Evolutionary conservation across 805 yeast species (phyloP).

Genomic region (Lipomyces yamadae): DNA sequence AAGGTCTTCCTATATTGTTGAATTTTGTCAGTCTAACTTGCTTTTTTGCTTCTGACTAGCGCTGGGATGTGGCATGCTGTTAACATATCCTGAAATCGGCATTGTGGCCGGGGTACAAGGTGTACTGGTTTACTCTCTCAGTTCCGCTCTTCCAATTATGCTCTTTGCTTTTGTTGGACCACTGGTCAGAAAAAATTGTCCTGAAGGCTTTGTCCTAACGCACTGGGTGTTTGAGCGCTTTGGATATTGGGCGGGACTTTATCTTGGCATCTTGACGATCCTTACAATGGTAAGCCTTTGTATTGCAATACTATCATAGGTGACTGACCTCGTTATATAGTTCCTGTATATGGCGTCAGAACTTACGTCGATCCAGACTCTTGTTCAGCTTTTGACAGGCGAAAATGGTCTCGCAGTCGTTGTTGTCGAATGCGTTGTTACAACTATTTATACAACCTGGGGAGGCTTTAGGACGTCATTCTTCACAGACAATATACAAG

Average conservation of each 20-base stretch:
- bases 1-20: neutral
- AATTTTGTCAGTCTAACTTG: slow-evolving; percentile 12
- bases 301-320: neutral
- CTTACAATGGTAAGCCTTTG: slow-evolving; percentile 61
- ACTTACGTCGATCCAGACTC: slow-evolving; percentile 76
- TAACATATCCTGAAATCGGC: slow-evolving; percentile 86
- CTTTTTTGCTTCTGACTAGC: slow-evolving; percentile 51
- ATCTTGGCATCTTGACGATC: slow-evolving; percentile 79
- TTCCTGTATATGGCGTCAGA: slow-evolving; percentile 88
- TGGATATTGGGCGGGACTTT: slow-evolving; percentile 73
- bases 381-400: slow-evolving; percentile 77
- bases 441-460: slow-evolving; percentile 80
- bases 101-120: slow-evolving; percentile 88
- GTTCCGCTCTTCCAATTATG: slow-evolving; percentile 83
- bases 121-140: slow-evolving; percentile 73
- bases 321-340: neutral
- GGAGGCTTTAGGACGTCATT: slow-evolving; percentile 93
- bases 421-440: slow-evolving; percentile 83
- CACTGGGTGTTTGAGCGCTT: slow-evolving; percentile 91
- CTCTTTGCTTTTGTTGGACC: slow-evolving; percentile 87
- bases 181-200: slow-evolving; percentile 72
- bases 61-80: slow-evolving; percentile 85
- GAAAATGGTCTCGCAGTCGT: slow-evolving; percentile 78
- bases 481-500: slow-evolving; percentile 85
- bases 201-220: slow-evolving; percentile 87